Evolutionary conservation across 257 asterid genomes (phyloP).

Genomic region (Jaltomata sinuosa): DNA sequence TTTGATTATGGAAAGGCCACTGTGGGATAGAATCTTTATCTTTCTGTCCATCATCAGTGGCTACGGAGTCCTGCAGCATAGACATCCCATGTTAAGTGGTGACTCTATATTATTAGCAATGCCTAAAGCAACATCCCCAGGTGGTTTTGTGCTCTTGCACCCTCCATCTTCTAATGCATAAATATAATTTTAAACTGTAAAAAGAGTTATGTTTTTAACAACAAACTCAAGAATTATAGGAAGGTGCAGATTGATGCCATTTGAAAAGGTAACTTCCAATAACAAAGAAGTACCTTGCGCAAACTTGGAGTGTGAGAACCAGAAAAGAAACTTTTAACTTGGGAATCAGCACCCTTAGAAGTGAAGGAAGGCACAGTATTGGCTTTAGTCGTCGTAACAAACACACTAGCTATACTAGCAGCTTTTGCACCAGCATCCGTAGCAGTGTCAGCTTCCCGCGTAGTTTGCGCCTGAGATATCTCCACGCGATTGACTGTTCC

Average conservation of each 20-base stretch:
- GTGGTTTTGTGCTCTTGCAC: neutral
- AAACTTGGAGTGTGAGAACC: constrained; percentile 22
- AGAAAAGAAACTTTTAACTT: constrained; percentile 8
- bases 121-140: neutral
- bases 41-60: constrained; percentile 12
- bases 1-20: constrained; percentile 17
- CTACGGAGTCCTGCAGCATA: constrained; percentile 29
- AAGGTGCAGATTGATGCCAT: neutral
- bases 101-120: neutral
- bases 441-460: constrained; percentile 22
- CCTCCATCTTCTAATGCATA: neutral
- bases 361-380: constrained; percentile 18
- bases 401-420: constrained; percentile 17
- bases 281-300: constrained; percentile 39
- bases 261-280: neutral
- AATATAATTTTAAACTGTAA: neutral
- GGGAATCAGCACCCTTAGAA: constrained; percentile 12
- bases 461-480: constrained; percentile 19
- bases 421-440: constrained; percentile 20
- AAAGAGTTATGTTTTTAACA: neutral
- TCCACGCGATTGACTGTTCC: constrained; percentile 14
- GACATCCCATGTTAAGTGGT: neutral
- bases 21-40: constrained; percentile 12
- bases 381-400: constrained; percentile 21
- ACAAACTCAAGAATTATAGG: neutral